A percentile compares a stretch with the other conserved stretches of the same genome.
Conservation (phyloP, 78 protist genomes). For the Cyanophora paradoxa region DNA sequence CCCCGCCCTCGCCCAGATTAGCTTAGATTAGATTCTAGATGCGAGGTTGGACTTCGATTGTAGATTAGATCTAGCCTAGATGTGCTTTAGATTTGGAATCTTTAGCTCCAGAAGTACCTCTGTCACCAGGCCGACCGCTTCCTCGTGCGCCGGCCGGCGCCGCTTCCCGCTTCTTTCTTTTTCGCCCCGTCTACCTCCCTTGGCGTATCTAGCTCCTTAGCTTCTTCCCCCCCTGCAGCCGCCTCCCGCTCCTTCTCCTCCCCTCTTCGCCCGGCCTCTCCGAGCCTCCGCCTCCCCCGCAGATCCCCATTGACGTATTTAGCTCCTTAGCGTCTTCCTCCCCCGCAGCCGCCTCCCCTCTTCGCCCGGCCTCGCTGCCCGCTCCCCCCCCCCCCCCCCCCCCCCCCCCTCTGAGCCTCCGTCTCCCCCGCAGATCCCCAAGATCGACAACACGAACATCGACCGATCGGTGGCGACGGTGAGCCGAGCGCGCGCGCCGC, state of each 20-base stretch:
- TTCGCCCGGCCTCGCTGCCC: too few species aligned
- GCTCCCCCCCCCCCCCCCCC: neutral
- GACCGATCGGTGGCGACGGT: conserved; percentile 37
- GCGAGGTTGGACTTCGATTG: neutral
- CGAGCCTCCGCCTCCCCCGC: neutral
- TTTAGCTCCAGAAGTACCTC: too few species aligned
- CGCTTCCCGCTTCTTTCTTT: too few species aligned
- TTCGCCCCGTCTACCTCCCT: too few species aligned
- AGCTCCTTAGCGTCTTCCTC: too few species aligned
- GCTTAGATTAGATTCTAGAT: neutral
- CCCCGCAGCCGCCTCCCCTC: neutral
- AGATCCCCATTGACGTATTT: too few species aligned
- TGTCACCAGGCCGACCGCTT: too few species aligned
- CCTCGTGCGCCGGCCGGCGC: too few species aligned
- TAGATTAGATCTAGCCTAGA: neutral
- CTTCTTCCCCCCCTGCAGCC: neutral
- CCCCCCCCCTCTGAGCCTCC: too few species aligned
- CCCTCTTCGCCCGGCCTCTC: neutral
- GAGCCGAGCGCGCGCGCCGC: conserved; percentile 15
- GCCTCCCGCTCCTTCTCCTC: neutral
- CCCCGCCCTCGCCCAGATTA: too few species aligned
- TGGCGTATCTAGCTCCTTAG: neutral
- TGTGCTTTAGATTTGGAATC: neutral
- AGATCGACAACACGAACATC: conserved; percentile 41
- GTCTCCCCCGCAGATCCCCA: too few species aligned